Evolutionary conservation across 768 basidiomycete genomes (phyloP).

Genomic region (Lactarius akahatsu): DNA sequence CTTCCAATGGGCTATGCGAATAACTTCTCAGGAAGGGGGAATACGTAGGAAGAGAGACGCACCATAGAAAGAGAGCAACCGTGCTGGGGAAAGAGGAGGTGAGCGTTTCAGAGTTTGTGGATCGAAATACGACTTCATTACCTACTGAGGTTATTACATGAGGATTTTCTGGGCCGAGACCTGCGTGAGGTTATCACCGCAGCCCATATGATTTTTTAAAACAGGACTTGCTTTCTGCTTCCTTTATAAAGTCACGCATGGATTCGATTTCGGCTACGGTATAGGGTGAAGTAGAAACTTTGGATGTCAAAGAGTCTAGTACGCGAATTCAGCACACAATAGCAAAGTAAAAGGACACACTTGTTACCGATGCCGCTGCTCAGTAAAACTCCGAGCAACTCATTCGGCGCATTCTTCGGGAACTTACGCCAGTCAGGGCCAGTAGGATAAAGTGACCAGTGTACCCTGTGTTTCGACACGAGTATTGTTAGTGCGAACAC

Average conservation of each 20-base stretch:
- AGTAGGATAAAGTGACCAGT: slow-evolving; percentile 24
- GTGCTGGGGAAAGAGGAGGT: slow-evolving; percentile 4
- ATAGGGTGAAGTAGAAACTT: slow-evolving; percentile 16
- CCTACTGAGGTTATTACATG: slow-evolving; percentile 17
- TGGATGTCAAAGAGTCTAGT: slow-evolving; percentile 20
- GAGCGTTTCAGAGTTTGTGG: neutral
- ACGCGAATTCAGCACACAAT: neutral
- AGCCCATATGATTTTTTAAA: neutral
- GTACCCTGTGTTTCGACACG: neutral
- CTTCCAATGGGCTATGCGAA: slow-evolving; percentile 9
- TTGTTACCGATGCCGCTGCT: slow-evolving; percentile 17
- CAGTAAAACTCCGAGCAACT: slow-evolving; percentile 7
- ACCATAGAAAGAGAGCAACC: slow-evolving; percentile 15
- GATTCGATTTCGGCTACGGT: slow-evolving; percentile 13
- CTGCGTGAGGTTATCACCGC: neutral
- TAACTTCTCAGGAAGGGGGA: neutral
- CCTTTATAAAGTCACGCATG: slow-evolving; percentile 13
- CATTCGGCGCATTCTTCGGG: neutral
- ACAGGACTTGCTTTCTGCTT: slow-evolving; percentile 4
- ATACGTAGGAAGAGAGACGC: neutral
- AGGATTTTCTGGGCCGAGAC: neutral
- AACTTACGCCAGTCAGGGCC: slow-evolving; percentile 4
- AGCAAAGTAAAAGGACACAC: neutral
- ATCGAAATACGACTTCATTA: neutral
- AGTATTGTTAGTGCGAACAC: neutral